A percentile compares a stretch with the other conserved stretches of the same genome.
Conservation (phyloP, 2,329 filamentous ascomycete genomes). For the Aciculosporium take region DNA sequence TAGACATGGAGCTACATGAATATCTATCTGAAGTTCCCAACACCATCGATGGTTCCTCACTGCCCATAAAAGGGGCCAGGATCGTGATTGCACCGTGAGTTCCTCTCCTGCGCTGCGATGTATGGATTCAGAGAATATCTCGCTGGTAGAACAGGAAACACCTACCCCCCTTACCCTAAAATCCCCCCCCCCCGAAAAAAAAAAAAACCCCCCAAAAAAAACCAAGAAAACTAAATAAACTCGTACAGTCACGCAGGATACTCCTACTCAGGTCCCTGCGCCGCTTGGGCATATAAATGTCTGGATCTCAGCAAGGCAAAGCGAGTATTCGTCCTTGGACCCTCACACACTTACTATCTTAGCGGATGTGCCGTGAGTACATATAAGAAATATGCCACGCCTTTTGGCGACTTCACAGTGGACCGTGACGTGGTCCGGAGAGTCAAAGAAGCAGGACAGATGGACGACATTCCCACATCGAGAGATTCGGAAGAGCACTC, state of each 20-base stretch:
- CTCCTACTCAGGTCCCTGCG: slow-evolving; percentile 77
- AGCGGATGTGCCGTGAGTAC: slow-evolving; percentile 61
- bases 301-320: slow-evolving; percentile 73
- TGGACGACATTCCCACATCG: slow-evolving; percentile 42
- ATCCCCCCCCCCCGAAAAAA: not conserved
- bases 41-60: slow-evolving; percentile 37
- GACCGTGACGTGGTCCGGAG: slow-evolving; percentile 42
- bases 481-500: slow-evolving; percentile 79
- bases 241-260: slow-evolving; percentile 74
- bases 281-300: slow-evolving; percentile 86
- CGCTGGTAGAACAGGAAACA: too few relatives aligned
- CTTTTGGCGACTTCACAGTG: slow-evolving; percentile 54
- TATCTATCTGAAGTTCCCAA: slow-evolving; percentile 62
- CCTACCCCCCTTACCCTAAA: too few relatives aligned
- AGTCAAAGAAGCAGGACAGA: slow-evolving; percentile 25
- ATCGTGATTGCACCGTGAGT: slow-evolving; percentile 87
- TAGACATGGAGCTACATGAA: slow-evolving; percentile 55
- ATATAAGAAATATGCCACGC: slow-evolving; percentile 58
- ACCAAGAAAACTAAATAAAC: not conserved
- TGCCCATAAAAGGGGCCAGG: slow-evolving; percentile 63
- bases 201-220: too few relatives aligned
- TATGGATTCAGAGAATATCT: too few relatives aligned
- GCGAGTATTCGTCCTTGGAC: slow-evolving; percentile 81
- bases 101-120: not conserved
- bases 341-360: slow-evolving; percentile 79